Conservation (phyloP, 202 grass and related monocot species). For the Setaria italica region DNA sequence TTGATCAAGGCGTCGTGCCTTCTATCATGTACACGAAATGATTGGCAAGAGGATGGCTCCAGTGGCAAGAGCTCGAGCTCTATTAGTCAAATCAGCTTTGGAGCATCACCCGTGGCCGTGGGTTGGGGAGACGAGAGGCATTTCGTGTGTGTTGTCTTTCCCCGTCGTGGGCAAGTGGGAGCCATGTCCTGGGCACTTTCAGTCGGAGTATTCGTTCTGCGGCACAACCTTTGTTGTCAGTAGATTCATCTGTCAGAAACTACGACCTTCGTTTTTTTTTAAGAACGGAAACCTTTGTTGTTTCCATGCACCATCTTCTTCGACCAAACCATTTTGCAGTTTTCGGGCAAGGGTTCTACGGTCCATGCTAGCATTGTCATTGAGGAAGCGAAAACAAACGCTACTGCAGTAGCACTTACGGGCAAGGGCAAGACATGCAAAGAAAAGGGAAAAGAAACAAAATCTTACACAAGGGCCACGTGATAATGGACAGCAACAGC, state of each 20-base stretch:
- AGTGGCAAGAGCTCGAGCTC: not conserved
- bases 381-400: too few relatives aligned
- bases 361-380: too few relatives aligned
- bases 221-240: too few relatives aligned
- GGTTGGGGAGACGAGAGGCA: not conserved
- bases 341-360: too few relatives aligned
- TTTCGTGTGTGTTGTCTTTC: not conserved
- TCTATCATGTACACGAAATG: not conserved
- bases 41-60: not conserved
- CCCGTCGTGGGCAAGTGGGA: slow-evolving; percentile 20
- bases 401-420: too few relatives aligned
- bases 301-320: not conserved
- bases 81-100: not conserved
- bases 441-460: too few relatives aligned
- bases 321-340: not conserved
- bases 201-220: too few relatives aligned
- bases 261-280: too few relatives aligned
- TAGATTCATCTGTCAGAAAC: not conserved
- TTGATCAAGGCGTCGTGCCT: not conserved
- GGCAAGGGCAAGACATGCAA: too few relatives aligned
- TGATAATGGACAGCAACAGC: too few relatives aligned
- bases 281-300: not conserved
- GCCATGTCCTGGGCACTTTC: slow-evolving; percentile 32
- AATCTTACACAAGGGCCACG: too few relatives aligned
- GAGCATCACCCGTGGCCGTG: not conserved